These are phyloP conservation scores for Aureoboletus auriporus DNA, from an alignment of 768 basidiomycete genomes.

Conservation along the genomic window DNA sequence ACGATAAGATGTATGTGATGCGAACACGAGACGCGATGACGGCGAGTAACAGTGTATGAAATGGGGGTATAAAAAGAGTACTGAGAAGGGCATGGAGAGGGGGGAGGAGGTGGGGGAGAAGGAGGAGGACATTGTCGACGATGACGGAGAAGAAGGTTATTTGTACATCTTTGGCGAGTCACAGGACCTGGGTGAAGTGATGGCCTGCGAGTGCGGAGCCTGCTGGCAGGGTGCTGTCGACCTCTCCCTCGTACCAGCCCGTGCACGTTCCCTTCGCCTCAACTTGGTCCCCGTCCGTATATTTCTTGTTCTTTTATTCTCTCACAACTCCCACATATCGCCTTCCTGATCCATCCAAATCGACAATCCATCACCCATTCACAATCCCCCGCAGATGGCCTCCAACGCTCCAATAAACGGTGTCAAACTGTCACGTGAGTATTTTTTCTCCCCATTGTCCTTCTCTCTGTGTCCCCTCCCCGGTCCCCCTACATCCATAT, in stretches of 20 bases:
- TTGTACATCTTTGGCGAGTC: constrained; percentile 34
- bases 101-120: too few relatives aligned
- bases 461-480: constrained; percentile 11
- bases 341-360: constrained; percentile 12
- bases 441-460: constrained; percentile 12
- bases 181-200: constrained; percentile 26
- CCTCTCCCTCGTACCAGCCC: constrained; percentile 10
- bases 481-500: constrained; percentile 23
- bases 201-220: constrained; percentile 12
- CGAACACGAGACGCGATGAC: too few relatives aligned
- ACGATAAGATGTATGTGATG: constrained; percentile 7
- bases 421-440: constrained; percentile 82
- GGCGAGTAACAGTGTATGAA: too few relatives aligned
- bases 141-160: constrained; percentile 6
- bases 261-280: constrained; percentile 8
- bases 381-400: constrained; percentile 44
- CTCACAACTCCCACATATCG: constrained; percentile 8
- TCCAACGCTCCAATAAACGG: constrained; percentile 83
- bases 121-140: background rate
- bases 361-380: constrained; percentile 5
- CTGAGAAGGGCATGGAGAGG: too few relatives aligned
- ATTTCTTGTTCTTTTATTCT: background rate
- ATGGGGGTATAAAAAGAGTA: background rate
- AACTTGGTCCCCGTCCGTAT: constrained; percentile 2
- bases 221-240: constrained; percentile 17